Evolutionary conservation across 441 rosid genomes (phyloP).

Genomic region (Pelargonium fulgidum): DNA sequence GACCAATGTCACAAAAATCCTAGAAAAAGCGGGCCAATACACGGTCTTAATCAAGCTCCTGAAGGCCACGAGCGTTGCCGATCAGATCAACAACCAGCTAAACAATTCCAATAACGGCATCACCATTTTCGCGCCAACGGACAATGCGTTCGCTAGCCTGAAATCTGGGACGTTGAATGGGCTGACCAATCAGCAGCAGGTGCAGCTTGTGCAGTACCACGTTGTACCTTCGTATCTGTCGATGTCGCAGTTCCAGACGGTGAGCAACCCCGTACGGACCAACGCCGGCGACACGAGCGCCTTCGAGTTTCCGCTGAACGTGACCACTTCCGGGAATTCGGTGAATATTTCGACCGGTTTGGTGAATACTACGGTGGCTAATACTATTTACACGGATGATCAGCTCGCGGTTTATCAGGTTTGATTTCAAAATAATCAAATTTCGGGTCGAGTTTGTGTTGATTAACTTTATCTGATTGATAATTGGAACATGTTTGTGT

Average conservation of each 20-base stretch:
- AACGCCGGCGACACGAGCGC: conserved; percentile 66
- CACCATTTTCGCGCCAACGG: conserved; percentile 79
- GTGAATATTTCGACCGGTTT: conserved; percentile 73
- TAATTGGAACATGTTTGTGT: too few species aligned
- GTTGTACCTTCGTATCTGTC: conserved; percentile 53
- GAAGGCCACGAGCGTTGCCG: conserved; percentile 54
- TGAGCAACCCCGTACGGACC: conserved; percentile 74
- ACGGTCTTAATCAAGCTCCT: conserved; percentile 54
- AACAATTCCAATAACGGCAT: conserved; percentile 69
- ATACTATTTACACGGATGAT: conserved; percentile 62
- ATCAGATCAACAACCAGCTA: conserved; percentile 56
- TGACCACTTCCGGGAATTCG: conserved; percentile 56
- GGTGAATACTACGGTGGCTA: conserved; percentile 64
- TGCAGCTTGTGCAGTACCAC: conserved; percentile 69
- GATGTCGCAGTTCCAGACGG: conserved; percentile 59
- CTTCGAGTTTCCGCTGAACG: conserved; percentile 52
- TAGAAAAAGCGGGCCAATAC: conserved; percentile 69
- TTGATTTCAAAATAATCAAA: too few species aligned
- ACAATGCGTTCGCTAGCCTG: conserved; percentile 51
- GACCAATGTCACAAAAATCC: conserved; percentile 59
- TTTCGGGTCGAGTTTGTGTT: too few species aligned
- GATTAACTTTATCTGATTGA: too few species aligned
- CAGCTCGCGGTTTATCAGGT: conserved; percentile 80
- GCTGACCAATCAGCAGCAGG: conserved; percentile 54
- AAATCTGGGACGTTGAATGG: conserved; percentile 63